phyloP scores from a whole-genome alignment of 2,329 filamentous ascomycete genomes.

The Bretziella fagacearum region DNA sequence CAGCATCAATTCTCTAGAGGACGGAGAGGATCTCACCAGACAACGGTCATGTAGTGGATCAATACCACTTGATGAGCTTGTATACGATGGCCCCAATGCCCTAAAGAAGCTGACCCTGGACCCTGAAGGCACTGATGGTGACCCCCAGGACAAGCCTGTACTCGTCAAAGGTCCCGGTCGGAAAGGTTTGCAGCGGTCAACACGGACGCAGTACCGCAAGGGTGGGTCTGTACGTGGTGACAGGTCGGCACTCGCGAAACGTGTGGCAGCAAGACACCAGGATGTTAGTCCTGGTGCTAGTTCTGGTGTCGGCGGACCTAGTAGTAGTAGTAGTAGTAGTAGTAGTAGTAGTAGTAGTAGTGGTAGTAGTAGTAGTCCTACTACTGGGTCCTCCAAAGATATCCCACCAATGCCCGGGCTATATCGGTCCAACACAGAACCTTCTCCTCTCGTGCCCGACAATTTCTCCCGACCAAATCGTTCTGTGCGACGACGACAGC shows the following conservation, averaged over 20 bases:
- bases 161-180: constrained; percentile 55
- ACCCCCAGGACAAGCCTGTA: constrained; percentile 55
- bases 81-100: constrained; percentile 58
- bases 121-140: constrained; percentile 32
- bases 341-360: no score
- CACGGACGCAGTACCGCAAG: constrained; percentile 74
- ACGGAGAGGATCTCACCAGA: constrained; percentile 60
- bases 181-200: constrained; percentile 72
- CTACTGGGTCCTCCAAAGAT: constrained; percentile 23
- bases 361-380: no score
- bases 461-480: constrained; percentile 48
- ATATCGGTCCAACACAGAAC: constrained; percentile 53
- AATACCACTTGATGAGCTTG: constrained; percentile 62
- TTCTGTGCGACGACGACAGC: constrained; percentile 32
- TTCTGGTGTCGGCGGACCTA: no score
- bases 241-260: constrained; percentile 56
- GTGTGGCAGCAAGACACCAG: constrained; percentile 29
- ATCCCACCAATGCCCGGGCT: constrained; percentile 27
- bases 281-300: constrained; percentile 7
- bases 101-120: constrained; percentile 52
- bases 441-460: constrained; percentile 29
- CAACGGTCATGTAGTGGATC: constrained; percentile 38
- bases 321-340: no score
- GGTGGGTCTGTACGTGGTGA: constrained; percentile 71
- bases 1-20: constrained; percentile 55